Base-by-base conservation (phyloP, 73 alveolate species). In the Symbiodinium natans region DNA sequence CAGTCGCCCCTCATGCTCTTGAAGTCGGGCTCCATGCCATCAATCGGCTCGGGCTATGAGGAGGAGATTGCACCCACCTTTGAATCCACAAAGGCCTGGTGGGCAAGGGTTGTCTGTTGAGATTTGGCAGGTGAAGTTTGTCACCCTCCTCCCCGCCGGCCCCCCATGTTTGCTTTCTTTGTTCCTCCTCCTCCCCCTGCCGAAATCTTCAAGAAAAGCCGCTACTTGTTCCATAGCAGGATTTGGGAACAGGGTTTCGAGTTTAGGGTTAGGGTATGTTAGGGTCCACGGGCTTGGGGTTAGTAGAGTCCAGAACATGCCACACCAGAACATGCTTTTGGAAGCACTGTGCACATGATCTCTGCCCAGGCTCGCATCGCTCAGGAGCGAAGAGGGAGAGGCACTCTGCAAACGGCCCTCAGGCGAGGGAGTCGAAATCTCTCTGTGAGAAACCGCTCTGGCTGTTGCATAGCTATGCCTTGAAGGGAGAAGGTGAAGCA, bases 11-110 rank as follows among this genome's bases (percentile, higher is more conserved):
- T 92, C 56, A 75, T 92, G 98, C 90, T 92, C 41, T 74, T 92
- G 90, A 92, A 92, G 90, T 92, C 98, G 40, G 88, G 90, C 82
- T 92, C 98, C 29, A 71, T 71, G 90, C 98, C 98, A 43, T 42
- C 98, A n/a, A 75, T 92, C 29, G 98, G 98, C 25, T 86, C 42
- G 34, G 82, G 68, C 56, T 92, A 71, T 33, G 98, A 92, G 15
- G 98, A 92, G 82, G 98, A 92, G 82, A 71, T 71, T 33, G 98
- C 98, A 2, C 98, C 98, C 5, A 92, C 98, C 59, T 92, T 92
- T 46, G 98, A 92, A 23, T 41, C 98, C 10, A 92, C 98, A 15
- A 92, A 92, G 98, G 90, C 88, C 42, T 25, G 41, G 36, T 23
- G 21, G 5, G 48, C 86, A n/a, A 75, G 82, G 4, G 36, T 8